Conservation (phyloP, 2,329 filamentous ascomycete genomes). For the Penicillium hordei region DNA sequence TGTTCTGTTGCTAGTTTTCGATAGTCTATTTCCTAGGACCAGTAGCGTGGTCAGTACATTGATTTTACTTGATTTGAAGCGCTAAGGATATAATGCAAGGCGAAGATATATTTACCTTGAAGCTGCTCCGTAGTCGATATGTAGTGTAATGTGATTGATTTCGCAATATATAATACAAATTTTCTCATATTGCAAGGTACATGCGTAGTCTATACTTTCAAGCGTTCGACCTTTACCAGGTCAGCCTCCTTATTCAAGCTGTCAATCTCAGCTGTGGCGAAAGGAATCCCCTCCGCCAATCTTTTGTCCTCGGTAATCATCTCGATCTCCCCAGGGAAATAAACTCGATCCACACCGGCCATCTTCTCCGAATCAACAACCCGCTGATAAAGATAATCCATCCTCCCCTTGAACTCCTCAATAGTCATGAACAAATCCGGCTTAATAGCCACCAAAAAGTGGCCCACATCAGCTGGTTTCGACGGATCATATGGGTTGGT, state of each 20-base stretch:
- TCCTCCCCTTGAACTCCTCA: conserved; percentile 64
- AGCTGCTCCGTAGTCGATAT: neutral
- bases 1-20: conserved; percentile 3
- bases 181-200: neutral
- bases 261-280: conserved; percentile 22
- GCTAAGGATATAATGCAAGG: neutral
- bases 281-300: conserved; percentile 22
- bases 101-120: neutral
- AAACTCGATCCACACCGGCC: conserved; percentile 56
- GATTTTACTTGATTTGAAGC: neutral
- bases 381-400: conserved; percentile 59
- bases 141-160: neutral
- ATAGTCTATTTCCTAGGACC: neutral
- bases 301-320: conserved; percentile 49
- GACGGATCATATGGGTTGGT: conserved; percentile 73
- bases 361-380: conserved; percentile 55
- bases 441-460: conserved; percentile 70
- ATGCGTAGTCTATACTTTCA: conserved; percentile 7
- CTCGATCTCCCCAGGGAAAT: conserved; percentile 60
- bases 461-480: conserved; percentile 68
- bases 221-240: conserved; percentile 16
- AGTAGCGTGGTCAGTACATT: conserved; percentile 1
- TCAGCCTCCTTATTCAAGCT: conserved; percentile 25
- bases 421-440: conserved; percentile 71
- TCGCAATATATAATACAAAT: neutral